Base-by-base conservation (phyloP, 257 asterid species). In the Leptodermis oblonga region DNA sequence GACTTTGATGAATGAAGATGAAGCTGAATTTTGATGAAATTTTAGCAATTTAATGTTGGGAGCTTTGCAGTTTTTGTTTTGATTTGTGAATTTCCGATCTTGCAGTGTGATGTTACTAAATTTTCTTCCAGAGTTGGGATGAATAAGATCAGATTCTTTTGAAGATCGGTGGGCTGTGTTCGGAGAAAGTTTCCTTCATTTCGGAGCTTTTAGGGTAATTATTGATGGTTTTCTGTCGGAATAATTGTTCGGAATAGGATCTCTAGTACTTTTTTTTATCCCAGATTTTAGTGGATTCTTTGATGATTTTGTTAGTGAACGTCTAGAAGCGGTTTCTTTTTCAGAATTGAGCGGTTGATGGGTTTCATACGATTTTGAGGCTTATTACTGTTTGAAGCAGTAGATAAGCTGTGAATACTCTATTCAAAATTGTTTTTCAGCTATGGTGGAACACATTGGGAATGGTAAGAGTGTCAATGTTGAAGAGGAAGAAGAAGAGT, bases 401-500 rank as follows among this genome's bases (percentile, higher is more conserved):
- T 39, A 69, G 25, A 74, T 63, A 48, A 68, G 46, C 69, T 58
- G 69, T 69, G 49, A 69, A 68, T 54, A 52, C 7, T 39, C 15
- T 12, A 28, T 39, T 59, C 8, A 39, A 65, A 51, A 69, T 52
- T 71, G 22, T 39, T 66, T 49, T 52, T 26, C 74, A 67, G 71
- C 8, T 25, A 82, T 82, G 88, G 87, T 78, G 71, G 85, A 73
- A 56, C 63, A 76, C 59, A 41, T 74, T 69, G 79, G 70, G 66
- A 14, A 64, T 33, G 70, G 46, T 70, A 65, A 28, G 37, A 79
- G 65, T 69, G 70, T 71, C 65, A 75, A 78, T 67, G 46, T 80
- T 18, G 94, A 86, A 71, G 96, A 91, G 65, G 97, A 94, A 0
- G 97, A 93, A 73, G 99, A 93, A 14, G 99, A 94, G 26, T 94